Evolutionary conservation across 495 filamentous ascomycete genomes (phyloP), one percentile per base, ranked within the genome.

Genomic region (Aspergillus hancockii): DNA sequence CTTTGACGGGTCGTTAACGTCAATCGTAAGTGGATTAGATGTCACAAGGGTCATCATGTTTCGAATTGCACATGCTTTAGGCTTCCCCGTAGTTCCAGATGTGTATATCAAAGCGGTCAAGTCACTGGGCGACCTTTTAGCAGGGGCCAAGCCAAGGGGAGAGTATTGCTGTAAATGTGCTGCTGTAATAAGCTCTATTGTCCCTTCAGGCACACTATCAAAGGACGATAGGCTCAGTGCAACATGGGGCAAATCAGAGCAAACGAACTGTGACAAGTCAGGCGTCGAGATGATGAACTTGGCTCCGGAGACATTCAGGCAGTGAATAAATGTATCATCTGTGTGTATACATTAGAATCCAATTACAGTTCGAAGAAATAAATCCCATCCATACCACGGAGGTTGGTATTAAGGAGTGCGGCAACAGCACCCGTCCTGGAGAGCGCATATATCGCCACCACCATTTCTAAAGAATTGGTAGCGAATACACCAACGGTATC

Each of bases 401-500:
- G 72, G 63, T 96, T 97, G 65, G 91, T 95, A 70, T 98, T 98
- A 67, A 98, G 87, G 64, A 96, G 89, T 3, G 93, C 93, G 19
- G 92, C 89, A 34, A 84, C 85, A 0, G 89, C 92, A 2, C 94
- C 94, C 28, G 97, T 78, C 14, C 88, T 85, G 81, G 92, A 95
- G 30, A 97, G 69, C 0, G 88, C 94, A 49, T 94, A 85, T 72
- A 88, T 85, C 3, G 90, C 54, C 66, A 95, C 90, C 3, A 97
- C 71, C 71, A 96, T 93, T 32, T 86, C 81, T 9, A 90, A 88
- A n/a, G 85, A 90, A 67, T 98, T 98, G 19, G 74, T 78, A 12
- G 70, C 80, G 58, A 78, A 83, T 1, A 82, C 74, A 10, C 67
- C 76, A 23, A 82, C 73, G 46, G 71, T 73, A 52, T 82, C 79